phyloP scores from a whole-genome alignment of 495 filamentous ascomycete genomes.

The Aspergillus funiculosus region DNA sequence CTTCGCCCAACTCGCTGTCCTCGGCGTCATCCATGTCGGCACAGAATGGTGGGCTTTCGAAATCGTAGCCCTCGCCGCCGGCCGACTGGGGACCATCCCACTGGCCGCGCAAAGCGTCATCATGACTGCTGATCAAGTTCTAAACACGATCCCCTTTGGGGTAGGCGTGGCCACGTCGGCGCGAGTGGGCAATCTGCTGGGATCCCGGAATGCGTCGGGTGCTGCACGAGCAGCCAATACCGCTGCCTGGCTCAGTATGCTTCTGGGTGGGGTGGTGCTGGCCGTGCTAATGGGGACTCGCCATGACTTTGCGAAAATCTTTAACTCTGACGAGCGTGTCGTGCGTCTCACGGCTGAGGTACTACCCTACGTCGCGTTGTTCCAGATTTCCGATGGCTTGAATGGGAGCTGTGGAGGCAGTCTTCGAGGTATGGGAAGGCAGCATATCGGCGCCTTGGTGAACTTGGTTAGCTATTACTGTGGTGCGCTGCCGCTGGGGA shows the following conservation, averaged over 20 bases:
- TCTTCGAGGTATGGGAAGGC: slow-evolving; percentile 78
- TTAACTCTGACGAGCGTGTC: slow-evolving; percentile 73
- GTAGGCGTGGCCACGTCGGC: slow-evolving; percentile 78
- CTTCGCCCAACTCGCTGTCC: slow-evolving; percentile 68
- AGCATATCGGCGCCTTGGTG: slow-evolving; percentile 84
- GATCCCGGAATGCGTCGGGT: slow-evolving; percentile 59
- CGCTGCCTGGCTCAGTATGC: slow-evolving; percentile 67
- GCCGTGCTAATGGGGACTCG: slow-evolving; percentile 66
- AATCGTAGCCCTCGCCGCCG: slow-evolving; percentile 87
- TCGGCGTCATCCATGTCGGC: slow-evolving; percentile 84
- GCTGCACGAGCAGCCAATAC: slow-evolving; percentile 71
- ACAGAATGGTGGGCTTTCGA: slow-evolving; percentile 98
- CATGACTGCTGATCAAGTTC: slow-evolving; percentile 89
- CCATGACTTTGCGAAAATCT: slow-evolving; percentile 73
- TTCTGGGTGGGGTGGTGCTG: slow-evolving; percentile 65
- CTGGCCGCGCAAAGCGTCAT: slow-evolving; percentile 87
- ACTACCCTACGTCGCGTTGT: slow-evolving; percentile 84
- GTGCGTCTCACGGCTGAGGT: slow-evolving; percentile 74
- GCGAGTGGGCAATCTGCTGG: slow-evolving; percentile 78
- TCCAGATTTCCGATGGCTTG: slow-evolving; percentile 88
- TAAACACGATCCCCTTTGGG: slow-evolving; percentile 91
- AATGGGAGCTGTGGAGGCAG: slow-evolving; percentile 82
- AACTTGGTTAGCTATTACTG: slow-evolving; percentile 87
- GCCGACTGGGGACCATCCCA: slow-evolving; percentile 73
- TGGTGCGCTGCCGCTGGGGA: slow-evolving; percentile 75